These are phyloP conservation scores for Entomortierella lignicola DNA, from an alignment of 192 early-diverging fungal species.

Conservation along the genomic window DNA sequence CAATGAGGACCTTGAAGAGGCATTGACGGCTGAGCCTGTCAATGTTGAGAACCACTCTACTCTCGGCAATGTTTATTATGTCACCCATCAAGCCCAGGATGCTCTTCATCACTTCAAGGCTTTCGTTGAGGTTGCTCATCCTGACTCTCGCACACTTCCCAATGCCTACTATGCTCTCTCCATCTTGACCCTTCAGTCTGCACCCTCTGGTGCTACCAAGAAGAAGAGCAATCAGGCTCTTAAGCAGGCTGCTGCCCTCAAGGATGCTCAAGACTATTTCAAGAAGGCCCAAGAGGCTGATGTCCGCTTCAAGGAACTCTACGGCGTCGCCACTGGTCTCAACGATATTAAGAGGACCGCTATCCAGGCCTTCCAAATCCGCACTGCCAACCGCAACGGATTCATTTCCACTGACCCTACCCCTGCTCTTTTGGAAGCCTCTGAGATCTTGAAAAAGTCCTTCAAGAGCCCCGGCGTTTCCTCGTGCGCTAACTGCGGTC, in stretches of 20 bases:
- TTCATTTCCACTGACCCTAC: conserved; percentile 41
- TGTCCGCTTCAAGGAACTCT: conserved; percentile 63
- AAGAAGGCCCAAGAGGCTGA: conserved; percentile 65
- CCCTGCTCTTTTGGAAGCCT: conserved; percentile 49
- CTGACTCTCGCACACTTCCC: conserved; percentile 63
- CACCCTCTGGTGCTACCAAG: conserved; percentile 39
- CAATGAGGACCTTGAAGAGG: conserved; percentile 50
- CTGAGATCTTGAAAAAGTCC: conserved; percentile 47
- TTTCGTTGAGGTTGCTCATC: conserved; percentile 61
- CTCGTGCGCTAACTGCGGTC: conserved; percentile 62
- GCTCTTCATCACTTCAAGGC: conserved; percentile 64
- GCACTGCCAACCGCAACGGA: conserved; percentile 36
- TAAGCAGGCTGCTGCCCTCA: conserved; percentile 48
- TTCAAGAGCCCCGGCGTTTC: conserved; percentile 57
- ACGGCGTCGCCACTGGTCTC: conserved; percentile 59
- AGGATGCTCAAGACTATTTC: conserved; percentile 61
- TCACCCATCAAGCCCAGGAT: conserved; percentile 55
- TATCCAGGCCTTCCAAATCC: conserved; percentile 50
- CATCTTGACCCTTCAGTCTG: conserved; percentile 51
- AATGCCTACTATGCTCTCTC: conserved; percentile 65
- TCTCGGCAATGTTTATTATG: conserved; percentile 50
- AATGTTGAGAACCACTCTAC: conserved; percentile 53
- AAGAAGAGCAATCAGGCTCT: conserved; percentile 57
- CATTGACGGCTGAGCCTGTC: conserved; percentile 38
- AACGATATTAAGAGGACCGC: conserved; percentile 65